These are phyloP conservation scores for Pezicula neosporulosa DNA, from an alignment of 2,329 filamentous ascomycete species.

Conservation along the genomic window DNA sequence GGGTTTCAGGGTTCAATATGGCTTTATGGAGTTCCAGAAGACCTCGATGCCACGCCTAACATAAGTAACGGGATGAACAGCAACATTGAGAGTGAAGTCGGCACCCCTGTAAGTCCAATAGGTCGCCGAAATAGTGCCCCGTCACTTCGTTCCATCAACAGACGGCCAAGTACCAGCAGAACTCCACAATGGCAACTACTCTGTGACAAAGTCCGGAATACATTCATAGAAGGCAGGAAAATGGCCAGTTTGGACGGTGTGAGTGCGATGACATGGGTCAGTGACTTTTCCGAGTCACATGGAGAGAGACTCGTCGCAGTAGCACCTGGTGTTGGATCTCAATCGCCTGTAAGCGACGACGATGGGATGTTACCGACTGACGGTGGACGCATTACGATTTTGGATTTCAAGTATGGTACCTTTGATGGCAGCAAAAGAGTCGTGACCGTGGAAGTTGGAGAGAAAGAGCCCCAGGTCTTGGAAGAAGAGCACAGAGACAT, in stretches of 20 bases:
- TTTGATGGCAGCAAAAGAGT: constrained; percentile 53
- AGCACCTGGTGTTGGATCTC: constrained; percentile 63
- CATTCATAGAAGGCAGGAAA: constrained; percentile 64
- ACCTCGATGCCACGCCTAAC: constrained; percentile 60
- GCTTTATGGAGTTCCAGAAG: constrained; percentile 75
- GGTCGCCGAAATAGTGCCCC: constrained; percentile 26
- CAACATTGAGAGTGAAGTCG: constrained; percentile 26
- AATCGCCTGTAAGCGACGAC: constrained; percentile 55
- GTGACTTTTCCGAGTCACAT: constrained; percentile 43
- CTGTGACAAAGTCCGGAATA: constrained; percentile 66
- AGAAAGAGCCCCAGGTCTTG: constrained; percentile 63
- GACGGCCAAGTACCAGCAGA: constrained; percentile 21
- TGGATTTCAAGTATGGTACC: constrained; percentile 69
- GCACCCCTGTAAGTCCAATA: constrained; percentile 18
- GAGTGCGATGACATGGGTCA: constrained; percentile 70
- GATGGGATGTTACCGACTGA: constrained; percentile 75
- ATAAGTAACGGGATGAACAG: constrained; percentile 22
- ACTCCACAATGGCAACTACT: constrained; percentile 67
- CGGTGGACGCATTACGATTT: constrained; percentile 67
- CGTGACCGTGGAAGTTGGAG: constrained; percentile 71
- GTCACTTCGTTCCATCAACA: constrained; percentile 20
- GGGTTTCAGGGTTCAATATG: constrained; percentile 74
- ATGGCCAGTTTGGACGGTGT: constrained; percentile 63
- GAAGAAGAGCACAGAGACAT: constrained; percentile 73
- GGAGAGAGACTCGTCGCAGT: constrained; percentile 64